These are phyloP conservation scores for Leccinellum albellum DNA, from an alignment of 768 basidiomycete genomes.

Conservation along the genomic window DNA sequence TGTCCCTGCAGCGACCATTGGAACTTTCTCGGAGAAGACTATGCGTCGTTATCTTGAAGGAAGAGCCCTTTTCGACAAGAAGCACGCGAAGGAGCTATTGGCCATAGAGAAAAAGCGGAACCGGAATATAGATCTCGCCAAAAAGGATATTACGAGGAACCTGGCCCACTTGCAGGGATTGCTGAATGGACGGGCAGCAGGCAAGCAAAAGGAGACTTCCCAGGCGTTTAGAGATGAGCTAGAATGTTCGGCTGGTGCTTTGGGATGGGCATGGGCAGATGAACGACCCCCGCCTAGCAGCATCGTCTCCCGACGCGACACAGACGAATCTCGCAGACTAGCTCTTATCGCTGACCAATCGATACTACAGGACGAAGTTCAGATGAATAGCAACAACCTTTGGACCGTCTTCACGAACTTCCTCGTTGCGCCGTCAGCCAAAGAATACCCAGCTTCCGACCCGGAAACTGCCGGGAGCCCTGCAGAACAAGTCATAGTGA, in stretches of 20 bases:
- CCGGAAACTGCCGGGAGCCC: conserved; percentile 7
- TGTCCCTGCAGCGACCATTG: conserved; percentile 64
- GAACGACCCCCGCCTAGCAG: conserved; percentile 90
- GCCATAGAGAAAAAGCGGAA: conserved; percentile 64
- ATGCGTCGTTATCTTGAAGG: conserved; percentile 75
- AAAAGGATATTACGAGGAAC: conserved; percentile 55
- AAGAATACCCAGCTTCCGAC: conserved; percentile 29
- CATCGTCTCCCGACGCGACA: conserved; percentile 87
- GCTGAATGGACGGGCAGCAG: conserved; percentile 16
- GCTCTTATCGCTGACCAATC: conserved; percentile 72
- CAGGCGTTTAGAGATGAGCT: conserved; percentile 27
- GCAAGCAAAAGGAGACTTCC: conserved; percentile 18
- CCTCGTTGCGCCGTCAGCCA: conserved; percentile 52
- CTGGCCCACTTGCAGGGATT: conserved; percentile 41
- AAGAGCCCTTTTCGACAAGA: conserved; percentile 57
- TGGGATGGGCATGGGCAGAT: conserved; percentile 83
- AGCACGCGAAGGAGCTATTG: conserved; percentile 55
- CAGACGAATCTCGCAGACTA: conserved; percentile 68
- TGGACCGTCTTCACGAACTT: conserved; percentile 68
- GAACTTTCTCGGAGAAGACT: conserved; percentile 68
- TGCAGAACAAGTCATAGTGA: not conserved
- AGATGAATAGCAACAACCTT: conserved; percentile 64
- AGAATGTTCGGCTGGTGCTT: conserved; percentile 49
- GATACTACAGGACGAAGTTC: conserved; percentile 52
- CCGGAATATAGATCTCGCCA: conserved; percentile 60